Evolutionary conservation across 2,329 filamentous ascomycete genomes (phyloP).

Genomic region (Aspergillus brasiliensis): DNA sequence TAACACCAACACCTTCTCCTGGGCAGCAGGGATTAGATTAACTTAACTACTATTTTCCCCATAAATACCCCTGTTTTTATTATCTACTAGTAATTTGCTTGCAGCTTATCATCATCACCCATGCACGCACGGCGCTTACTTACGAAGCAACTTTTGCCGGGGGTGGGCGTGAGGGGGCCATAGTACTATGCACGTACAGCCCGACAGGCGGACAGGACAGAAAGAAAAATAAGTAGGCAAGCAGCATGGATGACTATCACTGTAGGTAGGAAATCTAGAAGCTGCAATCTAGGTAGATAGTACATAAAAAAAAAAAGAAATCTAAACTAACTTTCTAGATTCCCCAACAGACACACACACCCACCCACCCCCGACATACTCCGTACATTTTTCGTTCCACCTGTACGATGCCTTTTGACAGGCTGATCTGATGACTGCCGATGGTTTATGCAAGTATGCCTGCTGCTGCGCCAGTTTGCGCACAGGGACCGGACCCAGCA

Average conservation of each 20-base stretch:
- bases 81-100: neutral
- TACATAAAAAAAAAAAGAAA: neutral
- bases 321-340: neutral
- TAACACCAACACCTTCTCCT: neutral
- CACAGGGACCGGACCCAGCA: neutral
- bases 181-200: neutral
- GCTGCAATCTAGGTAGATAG: neutral
- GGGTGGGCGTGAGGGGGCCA: neutral
- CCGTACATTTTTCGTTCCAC: constrained; percentile 4
- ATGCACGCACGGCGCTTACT: neutral
- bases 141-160: neutral
- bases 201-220: neutral
- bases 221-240: neutral
- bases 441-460: constrained; percentile 1
- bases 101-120: neutral
- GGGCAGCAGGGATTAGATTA: neutral
- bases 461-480: neutral
- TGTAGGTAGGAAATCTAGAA: neutral
- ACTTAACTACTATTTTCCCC: neutral
- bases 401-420: constrained; percentile 4
- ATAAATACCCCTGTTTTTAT: neutral
- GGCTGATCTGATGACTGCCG: constrained; percentile 9
- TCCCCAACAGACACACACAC: neutral
- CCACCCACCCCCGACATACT: neutral
- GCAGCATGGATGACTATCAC: neutral